A percentile compares a stretch with the other conserved stretches of the same genome.
phyloP scores from a whole-genome alignment of 176 grass and related monocot genomes.

The Aegilops tauschii region DNA sequence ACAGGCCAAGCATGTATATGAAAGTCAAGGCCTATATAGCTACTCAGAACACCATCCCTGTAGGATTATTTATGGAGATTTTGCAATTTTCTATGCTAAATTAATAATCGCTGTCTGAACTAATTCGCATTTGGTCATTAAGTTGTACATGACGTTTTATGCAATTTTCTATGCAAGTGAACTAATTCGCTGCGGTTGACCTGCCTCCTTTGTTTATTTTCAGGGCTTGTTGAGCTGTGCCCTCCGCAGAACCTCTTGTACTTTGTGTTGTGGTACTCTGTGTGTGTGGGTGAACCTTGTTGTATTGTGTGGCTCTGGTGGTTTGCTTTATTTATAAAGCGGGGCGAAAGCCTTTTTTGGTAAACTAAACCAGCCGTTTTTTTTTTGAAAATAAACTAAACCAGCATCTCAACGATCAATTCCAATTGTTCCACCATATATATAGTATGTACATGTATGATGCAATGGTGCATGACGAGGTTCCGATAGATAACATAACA shows the following conservation, averaged over 20 bases:
- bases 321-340: too few relatives aligned
- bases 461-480: too few relatives aligned
- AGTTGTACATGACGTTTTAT: not conserved
- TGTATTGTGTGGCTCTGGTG: too few relatives aligned
- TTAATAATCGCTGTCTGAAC: not conserved
- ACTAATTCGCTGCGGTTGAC: too few relatives aligned
- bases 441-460: too few relatives aligned
- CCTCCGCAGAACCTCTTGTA: too few relatives aligned
- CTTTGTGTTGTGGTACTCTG: too few relatives aligned
- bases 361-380: not conserved
- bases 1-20: not conserved
- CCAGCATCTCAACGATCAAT: not conserved
- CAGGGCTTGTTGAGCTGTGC: too few relatives aligned
- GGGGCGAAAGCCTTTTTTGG: too few relatives aligned
- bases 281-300: too few relatives aligned
- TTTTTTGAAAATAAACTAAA: not conserved
- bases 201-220: too few relatives aligned
- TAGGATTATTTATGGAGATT: slow-evolving; percentile 9
- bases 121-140: not conserved
- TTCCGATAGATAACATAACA: too few relatives aligned
- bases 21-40: slow-evolving; percentile 30
- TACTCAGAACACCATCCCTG: not conserved
- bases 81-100: not conserved
- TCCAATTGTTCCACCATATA: not conserved
- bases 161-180: not conserved